Conservation (phyloP, 1,284 basidiomycete genomes). For the Caloboletus firmus region DNA sequence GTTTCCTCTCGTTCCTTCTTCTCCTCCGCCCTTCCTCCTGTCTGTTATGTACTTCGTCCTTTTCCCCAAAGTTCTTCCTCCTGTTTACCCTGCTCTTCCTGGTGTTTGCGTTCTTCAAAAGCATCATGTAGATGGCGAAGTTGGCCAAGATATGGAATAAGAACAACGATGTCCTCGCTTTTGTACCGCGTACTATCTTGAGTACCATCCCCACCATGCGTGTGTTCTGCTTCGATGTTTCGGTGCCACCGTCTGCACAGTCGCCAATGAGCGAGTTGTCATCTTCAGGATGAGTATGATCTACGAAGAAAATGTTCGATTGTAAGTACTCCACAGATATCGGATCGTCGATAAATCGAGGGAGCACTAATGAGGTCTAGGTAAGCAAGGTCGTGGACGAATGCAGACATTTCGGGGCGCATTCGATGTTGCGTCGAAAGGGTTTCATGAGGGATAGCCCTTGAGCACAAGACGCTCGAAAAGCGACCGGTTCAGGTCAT, state of each 20-base stretch:
- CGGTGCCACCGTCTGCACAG: constrained; percentile 42
- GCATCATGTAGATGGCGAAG: constrained; percentile 48
- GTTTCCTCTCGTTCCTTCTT: neutral
- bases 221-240: constrained; percentile 57
- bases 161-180: constrained; percentile 54
- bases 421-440: constrained; percentile 62
- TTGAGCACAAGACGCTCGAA: constrained; percentile 64
- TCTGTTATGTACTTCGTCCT: too few relatives aligned
- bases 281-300: constrained; percentile 56
- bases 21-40: constrained; percentile 34
- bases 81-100: too few relatives aligned
- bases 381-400: constrained; percentile 60
- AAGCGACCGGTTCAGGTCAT: constrained; percentile 59
- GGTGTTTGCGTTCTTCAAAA: constrained; percentile 24
- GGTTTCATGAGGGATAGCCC: constrained; percentile 56
- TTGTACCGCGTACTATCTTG: constrained; percentile 60
- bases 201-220: constrained; percentile 59
- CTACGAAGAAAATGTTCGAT: constrained; percentile 58
- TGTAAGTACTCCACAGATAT: constrained; percentile 52
- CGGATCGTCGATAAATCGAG: constrained; percentile 45
- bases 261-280: constrained; percentile 42
- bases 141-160: constrained; percentile 69
- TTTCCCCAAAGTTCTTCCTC: too few relatives aligned
- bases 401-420: constrained; percentile 62
- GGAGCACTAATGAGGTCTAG: constrained; percentile 57